Evolutionary conservation across 352 stramenopile species (phyloP).

Genomic region (Globisporangium acanthophoron): DNA sequence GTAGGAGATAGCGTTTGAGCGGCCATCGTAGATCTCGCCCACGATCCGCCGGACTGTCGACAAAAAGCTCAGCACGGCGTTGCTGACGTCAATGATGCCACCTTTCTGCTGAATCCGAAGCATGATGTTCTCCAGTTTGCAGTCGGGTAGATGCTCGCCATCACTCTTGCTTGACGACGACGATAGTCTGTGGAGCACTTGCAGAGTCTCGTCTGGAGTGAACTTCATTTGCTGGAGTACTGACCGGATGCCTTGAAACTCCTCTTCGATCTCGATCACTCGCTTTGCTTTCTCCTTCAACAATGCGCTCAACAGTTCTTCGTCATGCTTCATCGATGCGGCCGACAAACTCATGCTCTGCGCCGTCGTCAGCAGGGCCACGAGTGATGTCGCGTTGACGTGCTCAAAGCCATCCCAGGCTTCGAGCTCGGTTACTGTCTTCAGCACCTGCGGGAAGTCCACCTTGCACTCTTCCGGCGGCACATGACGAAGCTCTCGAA

Average conservation of each 20-base stretch:
- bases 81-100: constrained; percentile 41
- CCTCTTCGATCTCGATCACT: constrained; percentile 43
- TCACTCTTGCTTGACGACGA: constrained; percentile 3
- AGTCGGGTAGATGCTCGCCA: constrained; percentile 2
- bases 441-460: constrained; percentile 10
- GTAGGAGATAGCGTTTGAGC: constrained; percentile 34
- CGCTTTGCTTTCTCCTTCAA: constrained; percentile 60
- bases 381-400: constrained; percentile 6
- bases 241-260: constrained; percentile 33
- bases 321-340: constrained; percentile 25
- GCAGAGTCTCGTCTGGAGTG: constrained; percentile 34
- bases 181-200: constrained; percentile 18
- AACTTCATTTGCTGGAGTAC: constrained; percentile 40
- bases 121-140: constrained; percentile 19
- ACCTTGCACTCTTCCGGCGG: constrained; percentile 18
- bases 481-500: constrained; percentile 42
- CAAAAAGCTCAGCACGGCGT: constrained; percentile 25
- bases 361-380: constrained; percentile 8
- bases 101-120: constrained; percentile 38
- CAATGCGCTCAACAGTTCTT: constrained; percentile 38
- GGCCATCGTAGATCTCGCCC: constrained; percentile 34
- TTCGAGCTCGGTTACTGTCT: constrained; percentile 13
- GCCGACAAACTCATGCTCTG: constrained; percentile 18
- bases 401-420: constrained; percentile 22
- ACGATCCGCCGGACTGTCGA: constrained; percentile 21